Conservation (phyloP, 2,329 filamentous ascomycete species). For the Hyphodiscus sp. region DNA sequence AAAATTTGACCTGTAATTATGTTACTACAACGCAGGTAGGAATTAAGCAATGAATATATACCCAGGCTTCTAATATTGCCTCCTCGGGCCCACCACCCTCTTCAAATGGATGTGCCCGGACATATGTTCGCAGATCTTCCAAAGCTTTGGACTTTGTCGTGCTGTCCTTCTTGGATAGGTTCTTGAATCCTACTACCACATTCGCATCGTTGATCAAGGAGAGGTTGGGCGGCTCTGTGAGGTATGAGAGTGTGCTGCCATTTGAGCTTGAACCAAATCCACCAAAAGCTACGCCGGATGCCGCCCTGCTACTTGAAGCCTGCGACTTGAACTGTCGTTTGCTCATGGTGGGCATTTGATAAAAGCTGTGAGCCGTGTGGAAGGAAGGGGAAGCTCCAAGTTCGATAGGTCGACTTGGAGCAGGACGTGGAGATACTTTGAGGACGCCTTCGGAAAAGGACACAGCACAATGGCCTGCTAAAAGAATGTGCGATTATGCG, state of each 20-base stretch:
- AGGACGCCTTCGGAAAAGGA: not conserved
- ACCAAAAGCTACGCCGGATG: constrained; percentile 26
- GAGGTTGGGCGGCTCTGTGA: constrained; percentile 79
- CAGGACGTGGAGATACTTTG: not conserved
- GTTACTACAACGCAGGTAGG: not conserved
- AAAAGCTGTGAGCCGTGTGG: not conserved
- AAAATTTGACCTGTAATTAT: constrained; percentile 63
- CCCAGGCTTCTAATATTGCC: constrained; percentile 81
- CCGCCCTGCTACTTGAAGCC: constrained; percentile 30
- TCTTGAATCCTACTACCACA: constrained; percentile 85
- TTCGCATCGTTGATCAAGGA: constrained; percentile 71
- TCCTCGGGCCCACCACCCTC: constrained; percentile 65
- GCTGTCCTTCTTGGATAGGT: constrained; percentile 84
- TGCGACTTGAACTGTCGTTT: constrained; percentile 27
- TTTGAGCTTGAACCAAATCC: constrained; percentile 29
- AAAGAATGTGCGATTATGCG: not conserved
- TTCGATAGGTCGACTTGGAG: not conserved
- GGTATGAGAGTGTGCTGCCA: constrained; percentile 65
- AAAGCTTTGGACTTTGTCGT: constrained; percentile 87
- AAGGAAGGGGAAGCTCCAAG: not conserved
- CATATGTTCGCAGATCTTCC: constrained; percentile 69
- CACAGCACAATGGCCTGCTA: not conserved
- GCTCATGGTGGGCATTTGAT: constrained; percentile 20
- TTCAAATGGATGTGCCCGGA: constrained; percentile 48
- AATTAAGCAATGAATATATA: constrained; percentile 41